Percentiles rank a stretch among this genome's conserved stretches.
phyloP scores from a whole-genome alignment of 106 monocot genomes.

The Phalaenopsis aphrodite region DNA sequence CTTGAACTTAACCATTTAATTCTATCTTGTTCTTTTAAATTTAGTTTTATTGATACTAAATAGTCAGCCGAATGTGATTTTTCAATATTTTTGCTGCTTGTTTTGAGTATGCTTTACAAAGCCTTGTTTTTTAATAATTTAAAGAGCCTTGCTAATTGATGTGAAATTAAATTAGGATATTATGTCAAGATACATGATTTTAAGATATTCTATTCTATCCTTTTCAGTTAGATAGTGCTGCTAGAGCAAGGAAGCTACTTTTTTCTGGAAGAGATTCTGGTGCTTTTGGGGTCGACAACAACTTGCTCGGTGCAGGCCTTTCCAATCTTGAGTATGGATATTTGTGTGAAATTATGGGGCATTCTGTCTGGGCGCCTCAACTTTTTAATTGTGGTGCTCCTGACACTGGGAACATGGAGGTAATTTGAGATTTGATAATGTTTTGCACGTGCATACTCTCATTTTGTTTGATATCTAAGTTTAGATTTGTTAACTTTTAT shows the following conservation, averaged over 20 bases:
- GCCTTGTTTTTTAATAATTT: background rate
- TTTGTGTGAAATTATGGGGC: slow-evolving; percentile 97
- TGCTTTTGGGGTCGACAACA: slow-evolving; percentile 14
- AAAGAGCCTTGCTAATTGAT: background rate
- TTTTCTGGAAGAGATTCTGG: slow-evolving; percentile 27
- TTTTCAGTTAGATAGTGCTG: slow-evolving; percentile 87
- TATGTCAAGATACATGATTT: background rate
- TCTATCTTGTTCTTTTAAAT: background rate
- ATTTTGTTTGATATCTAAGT: slow-evolving; percentile 3
- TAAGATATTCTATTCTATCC: background rate
- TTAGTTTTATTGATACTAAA: background rate
- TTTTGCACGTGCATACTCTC: background rate
- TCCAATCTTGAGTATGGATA: slow-evolving; percentile 97
- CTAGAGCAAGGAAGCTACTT: slow-evolving; percentile 81
- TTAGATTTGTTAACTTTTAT: background rate
- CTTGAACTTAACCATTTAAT: background rate
- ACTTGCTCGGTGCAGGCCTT: slow-evolving; percentile 81
- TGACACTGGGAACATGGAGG: slow-evolving; percentile 99
- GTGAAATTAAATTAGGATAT: background rate
- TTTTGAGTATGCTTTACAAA: background rate
- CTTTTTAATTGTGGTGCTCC: slow-evolving; percentile 95
- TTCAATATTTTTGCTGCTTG: background rate
- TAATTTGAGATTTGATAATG: slow-evolving; percentile 15
- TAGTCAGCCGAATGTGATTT: background rate
- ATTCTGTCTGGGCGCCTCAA: slow-evolving; percentile 95